Base-by-base conservation (phyloP, 2,329 filamentous ascomycete genomes). In the Aspergillus tamarii region DNA sequence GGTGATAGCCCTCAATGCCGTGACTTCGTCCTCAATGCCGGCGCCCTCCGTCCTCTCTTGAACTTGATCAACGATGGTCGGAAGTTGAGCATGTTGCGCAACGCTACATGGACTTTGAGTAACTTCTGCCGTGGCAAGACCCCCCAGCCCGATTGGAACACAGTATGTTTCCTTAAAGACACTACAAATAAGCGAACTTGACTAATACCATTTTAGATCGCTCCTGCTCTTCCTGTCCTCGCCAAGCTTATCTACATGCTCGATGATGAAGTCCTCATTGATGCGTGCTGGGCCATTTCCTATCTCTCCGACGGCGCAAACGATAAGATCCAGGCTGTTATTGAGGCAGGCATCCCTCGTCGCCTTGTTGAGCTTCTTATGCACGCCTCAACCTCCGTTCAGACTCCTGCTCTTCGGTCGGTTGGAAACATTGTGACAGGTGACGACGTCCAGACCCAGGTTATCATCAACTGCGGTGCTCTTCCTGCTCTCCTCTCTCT, bases 91-190 rank as follows among this genome's bases (percentile, higher is more conserved):
- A 99, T 99, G 95, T 89, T 99, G 59, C 88, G 95, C 72, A 99
- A 99, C 78, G 95, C 95, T 41, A 99, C 95, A 28, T 99, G 95
- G 95, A 99, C 95, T 52, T 84, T 99, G 62, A 98, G 95, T 87
- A 99, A 99, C 86, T 99, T 99, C 84, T 99, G 95, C 84, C 93
- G 95, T 85, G 95, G 95, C 82, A 99, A 99, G 88, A 97, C 94
- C 10, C 95, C 95, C 58, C 95, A 99, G 84, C 95, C 95, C 54
- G 95, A 99, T 78, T 99, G 95, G 95, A 88, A 89, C 76, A 97
- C 93, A 43, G 93, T 97, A 86, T 81, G 92, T 86, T 59, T 55
- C 34, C 57, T 14, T 23, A 16, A 46, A 6, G 1, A 36, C 11
- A 28, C 32, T 53, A 28, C 23, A 50, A 32, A 34, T 3, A 34